Base-by-base conservation (phyloP, 148 eudicot genomes). In the Silene conica region DNA sequence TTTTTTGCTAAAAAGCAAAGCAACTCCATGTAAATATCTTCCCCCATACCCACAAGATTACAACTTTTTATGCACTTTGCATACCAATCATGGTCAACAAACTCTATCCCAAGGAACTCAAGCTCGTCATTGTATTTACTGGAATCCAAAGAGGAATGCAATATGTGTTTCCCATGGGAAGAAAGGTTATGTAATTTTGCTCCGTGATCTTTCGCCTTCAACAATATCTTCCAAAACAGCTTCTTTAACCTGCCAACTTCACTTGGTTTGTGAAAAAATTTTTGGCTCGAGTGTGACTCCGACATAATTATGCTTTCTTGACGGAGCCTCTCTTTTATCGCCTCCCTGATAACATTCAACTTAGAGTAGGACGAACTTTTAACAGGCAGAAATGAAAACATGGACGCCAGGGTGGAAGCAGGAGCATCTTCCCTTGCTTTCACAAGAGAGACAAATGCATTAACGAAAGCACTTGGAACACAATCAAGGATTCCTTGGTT, bases 401-500 rank as follows among this genome's bases (percentile, higher is more conserved):
- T 80, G 14, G 69, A 64, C 8, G 89, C 82, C 25, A 90, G 57
- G 66, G 46, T 72, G 46, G 89, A 84, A 18, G 75, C 38, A 19
- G 86, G 88, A 60, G 87, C 87, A 73, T 73, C 80, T 72, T 69
- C 89, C 0, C 38, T 78, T 1, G 63, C 73, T 79, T 78, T 90
- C 73, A 88, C 80, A 6, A 83, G 77, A 3, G 85, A 59, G 9
- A 69, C 79, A 69, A 90, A 85, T 7, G 96, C 87, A 71, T 78
- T 77, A 46, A 85, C 8, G 74, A 90, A 90, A 67, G 89, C 88
- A 65, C 11, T 22, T 5, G 92, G 88, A 12, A 90, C 87, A 73
- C 88, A 87, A 23, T 86, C 82, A 55, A 90, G 87, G 78, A 90
- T 87, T 23, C 96, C 96, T 70, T 81, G 80, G 76, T 90, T 88